phyloP scores from a whole-genome alignment of 2,329 filamentous ascomycete species.

The Aspergillus arachidicola region DNA sequence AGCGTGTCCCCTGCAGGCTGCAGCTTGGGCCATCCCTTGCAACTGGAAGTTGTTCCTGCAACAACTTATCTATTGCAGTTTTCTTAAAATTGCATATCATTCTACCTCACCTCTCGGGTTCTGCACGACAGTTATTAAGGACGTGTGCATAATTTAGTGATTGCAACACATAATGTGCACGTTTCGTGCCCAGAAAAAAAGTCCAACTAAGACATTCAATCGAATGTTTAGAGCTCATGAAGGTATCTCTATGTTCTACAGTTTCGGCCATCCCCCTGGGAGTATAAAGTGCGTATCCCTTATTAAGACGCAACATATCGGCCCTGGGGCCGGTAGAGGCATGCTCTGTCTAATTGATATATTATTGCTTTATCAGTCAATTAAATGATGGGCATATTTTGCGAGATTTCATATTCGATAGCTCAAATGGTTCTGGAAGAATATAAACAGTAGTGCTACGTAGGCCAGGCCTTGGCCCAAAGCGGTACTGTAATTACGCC shows the following conservation, averaged over 20 bases:
- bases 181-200: background rate
- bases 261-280: background rate
- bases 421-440: too few relatives aligned
- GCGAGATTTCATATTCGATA: too few relatives aligned
- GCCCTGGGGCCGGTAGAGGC: background rate
- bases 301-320: background rate
- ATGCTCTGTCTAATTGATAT: background rate
- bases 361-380: background rate
- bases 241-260: background rate
- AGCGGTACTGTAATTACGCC: constrained; percentile 26
- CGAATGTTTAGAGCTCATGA: background rate
- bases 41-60: background rate
- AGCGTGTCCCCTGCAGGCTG: background rate
- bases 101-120: background rate
- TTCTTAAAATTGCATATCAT: background rate
- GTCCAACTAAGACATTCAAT: background rate
- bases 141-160: background rate
- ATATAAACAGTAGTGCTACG: too few relatives aligned
- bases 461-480: constrained; percentile 13
- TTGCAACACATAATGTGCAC: background rate
- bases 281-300: background rate
- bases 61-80: background rate
- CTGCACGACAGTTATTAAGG: background rate
- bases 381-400: background rate
- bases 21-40: background rate